Conservation (phyloP, 768 basidiomycete genomes). For the Lentinula boryana region DNA sequence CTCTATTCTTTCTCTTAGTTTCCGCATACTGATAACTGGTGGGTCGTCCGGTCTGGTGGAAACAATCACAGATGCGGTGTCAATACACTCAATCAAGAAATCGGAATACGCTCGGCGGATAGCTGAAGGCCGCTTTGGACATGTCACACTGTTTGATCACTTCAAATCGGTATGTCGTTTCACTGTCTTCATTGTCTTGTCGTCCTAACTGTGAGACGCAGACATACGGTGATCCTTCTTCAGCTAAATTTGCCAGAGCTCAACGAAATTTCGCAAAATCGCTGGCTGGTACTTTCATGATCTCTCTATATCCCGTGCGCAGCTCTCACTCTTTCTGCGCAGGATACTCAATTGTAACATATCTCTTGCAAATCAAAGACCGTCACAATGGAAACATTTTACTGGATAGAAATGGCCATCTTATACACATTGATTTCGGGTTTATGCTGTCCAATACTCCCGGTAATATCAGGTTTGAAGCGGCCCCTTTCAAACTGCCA, state of each 20-base stretch:
- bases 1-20: constrained; percentile 41
- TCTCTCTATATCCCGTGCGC: background rate
- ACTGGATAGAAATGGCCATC: constrained; percentile 89
- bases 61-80: constrained; percentile 97
- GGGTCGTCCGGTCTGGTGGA: constrained; percentile 92
- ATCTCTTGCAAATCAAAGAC: constrained; percentile 96
- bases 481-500: constrained; percentile 97
- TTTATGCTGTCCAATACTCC: constrained; percentile 98
- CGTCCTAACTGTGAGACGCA: constrained; percentile 19
- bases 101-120: constrained; percentile 91
- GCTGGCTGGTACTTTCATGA: constrained; percentile 53
- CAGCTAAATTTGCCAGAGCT: constrained; percentile 83
- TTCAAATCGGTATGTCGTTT: constrained; percentile 66
- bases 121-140: constrained; percentile 72
- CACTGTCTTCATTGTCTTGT: background rate
- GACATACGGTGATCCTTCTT: constrained; percentile 88
- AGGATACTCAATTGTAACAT: constrained; percentile 96
- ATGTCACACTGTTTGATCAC: constrained; percentile 89
- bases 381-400: constrained; percentile 98
- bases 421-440: constrained; percentile 97
- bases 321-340: constrained; percentile 7
- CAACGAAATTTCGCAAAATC: constrained; percentile 94
- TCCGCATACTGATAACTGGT: constrained; percentile 93
- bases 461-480: constrained; percentile 97
- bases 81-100: constrained; percentile 99